These are phyloP conservation scores for Fusarium napiforme DNA, from an alignment of 2,329 filamentous ascomycete genomes.

Conservation along the genomic window DNA sequence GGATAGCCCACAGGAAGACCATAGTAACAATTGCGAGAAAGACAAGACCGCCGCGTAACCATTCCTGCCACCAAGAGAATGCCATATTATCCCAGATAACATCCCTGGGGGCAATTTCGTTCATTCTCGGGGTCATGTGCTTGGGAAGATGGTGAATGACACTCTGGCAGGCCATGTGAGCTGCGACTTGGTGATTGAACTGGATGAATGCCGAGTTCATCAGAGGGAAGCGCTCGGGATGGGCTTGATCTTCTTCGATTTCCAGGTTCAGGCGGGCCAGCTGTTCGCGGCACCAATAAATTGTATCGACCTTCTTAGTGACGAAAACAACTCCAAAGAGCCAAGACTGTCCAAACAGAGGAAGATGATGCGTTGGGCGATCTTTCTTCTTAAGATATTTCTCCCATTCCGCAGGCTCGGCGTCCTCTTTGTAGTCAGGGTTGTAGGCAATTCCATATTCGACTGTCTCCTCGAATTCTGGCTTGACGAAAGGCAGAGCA, in stretches of 20 bases:
- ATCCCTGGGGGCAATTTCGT: conserved; percentile 94
- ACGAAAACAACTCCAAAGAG: conserved; percentile 77
- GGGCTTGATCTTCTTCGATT: conserved; percentile 88
- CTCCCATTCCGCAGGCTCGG: conserved; percentile 78
- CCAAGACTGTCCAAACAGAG: conserved; percentile 71
- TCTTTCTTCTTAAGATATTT: conserved; percentile 84
- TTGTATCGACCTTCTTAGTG: conserved; percentile 93
- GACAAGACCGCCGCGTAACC: conserved; percentile 76
- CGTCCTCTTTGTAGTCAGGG: conserved; percentile 65
- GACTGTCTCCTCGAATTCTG: no score
- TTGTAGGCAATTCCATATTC: conserved; percentile 55
- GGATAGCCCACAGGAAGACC: conserved; percentile 89
- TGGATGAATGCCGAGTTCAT: conserved; percentile 99
- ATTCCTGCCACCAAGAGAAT: conserved; percentile 92
- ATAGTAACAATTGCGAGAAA: conserved; percentile 75
- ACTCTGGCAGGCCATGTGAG: conserved; percentile 97
- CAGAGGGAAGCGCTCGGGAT: conserved; percentile 85
- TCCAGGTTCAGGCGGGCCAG: conserved; percentile 89
- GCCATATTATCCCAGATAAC: conserved; percentile 99
- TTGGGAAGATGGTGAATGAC: conserved; percentile 90
- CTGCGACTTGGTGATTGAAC: conserved; percentile 97
- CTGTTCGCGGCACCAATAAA: conserved; percentile 89
- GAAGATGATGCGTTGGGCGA: conserved; percentile 84
- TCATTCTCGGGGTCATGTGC: conserved; percentile 89
- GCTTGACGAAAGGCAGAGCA: no score